Evolutionary conservation across 345 rosid genomes (phyloP).

Genomic region (Aethionema arabicum): DNA sequence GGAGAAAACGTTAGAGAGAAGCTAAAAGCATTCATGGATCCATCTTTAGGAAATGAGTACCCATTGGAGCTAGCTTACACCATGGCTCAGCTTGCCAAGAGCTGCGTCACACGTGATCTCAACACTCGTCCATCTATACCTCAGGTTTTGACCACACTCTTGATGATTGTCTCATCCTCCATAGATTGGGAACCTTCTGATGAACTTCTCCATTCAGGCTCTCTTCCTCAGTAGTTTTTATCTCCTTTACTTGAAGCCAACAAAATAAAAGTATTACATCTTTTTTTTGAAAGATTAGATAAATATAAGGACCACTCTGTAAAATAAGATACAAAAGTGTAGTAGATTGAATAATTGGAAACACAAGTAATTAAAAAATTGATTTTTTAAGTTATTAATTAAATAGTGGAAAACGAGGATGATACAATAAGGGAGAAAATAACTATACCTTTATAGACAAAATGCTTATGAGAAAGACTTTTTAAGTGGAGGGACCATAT

Average conservation of each 20-base stretch:
- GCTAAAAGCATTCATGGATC: constrained; percentile 59
- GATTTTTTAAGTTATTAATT: constrained; percentile 34
- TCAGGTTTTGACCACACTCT: constrained; percentile 53
- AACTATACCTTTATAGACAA: constrained; percentile 40
- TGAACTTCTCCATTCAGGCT: constrained; percentile 50
- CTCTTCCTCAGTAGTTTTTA: constrained; percentile 28
- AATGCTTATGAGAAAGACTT: constrained; percentile 16
- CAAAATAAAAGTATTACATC: constrained; percentile 15
- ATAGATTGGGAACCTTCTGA: constrained; percentile 90
- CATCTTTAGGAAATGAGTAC: constrained; percentile 55
- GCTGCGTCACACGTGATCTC: constrained; percentile 59
- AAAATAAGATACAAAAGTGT: background rate
- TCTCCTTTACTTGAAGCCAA: background rate
- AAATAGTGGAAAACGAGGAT: constrained; percentile 29
- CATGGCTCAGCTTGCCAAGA: constrained; percentile 67
- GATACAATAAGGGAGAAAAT: constrained; percentile 26
- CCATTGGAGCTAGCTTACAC: constrained; percentile 82
- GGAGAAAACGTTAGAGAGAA: constrained; percentile 76
- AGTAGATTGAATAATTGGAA: background rate
- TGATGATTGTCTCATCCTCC: constrained; percentile 71
- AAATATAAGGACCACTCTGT: constrained; percentile 14
- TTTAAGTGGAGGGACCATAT: background rate
- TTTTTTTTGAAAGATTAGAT: background rate
- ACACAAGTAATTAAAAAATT: constrained; percentile 1
- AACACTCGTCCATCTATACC: constrained; percentile 59